phyloP scores from a whole-genome alignment of 345 rosid genomes.

The Alliaria petiolata region DNA sequence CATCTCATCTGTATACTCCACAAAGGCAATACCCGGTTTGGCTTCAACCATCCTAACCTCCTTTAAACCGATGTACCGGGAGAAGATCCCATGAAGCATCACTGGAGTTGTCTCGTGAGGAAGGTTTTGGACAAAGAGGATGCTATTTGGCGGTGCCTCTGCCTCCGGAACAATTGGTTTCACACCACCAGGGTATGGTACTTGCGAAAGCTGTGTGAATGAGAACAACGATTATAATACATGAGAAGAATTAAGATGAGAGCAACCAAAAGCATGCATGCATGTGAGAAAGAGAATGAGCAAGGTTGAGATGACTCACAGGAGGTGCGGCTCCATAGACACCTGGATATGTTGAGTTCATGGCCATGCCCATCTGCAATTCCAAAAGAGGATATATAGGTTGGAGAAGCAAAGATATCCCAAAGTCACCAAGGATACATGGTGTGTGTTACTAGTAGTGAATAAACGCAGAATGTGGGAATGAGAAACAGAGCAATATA shows the following conservation, averaged over 20 bases:
- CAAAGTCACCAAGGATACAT: background rate
- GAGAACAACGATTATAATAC: background rate
- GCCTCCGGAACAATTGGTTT: constrained; percentile 71
- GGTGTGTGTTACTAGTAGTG: no score
- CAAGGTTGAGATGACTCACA: constrained; percentile 41
- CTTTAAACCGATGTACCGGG: constrained; percentile 74
- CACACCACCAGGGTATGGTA: constrained; percentile 66
- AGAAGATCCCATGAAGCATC: constrained; percentile 78
- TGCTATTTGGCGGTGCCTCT: constrained; percentile 90
- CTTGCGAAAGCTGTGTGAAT: constrained; percentile 64
- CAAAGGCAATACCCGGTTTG: constrained; percentile 97
- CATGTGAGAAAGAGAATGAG: no score
- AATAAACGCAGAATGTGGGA: background rate
- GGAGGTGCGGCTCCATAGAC: constrained; percentile 81
- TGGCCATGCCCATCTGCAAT: constrained; percentile 37
- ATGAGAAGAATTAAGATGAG: no score
- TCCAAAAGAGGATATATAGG: background rate
- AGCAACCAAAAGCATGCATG: background rate
- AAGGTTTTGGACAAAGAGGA: constrained; percentile 89
- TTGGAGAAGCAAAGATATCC: constrained; percentile 7
- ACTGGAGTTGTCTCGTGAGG: constrained; percentile 79
- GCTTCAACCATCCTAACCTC: constrained; percentile 97
- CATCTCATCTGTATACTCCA: constrained; percentile 83
- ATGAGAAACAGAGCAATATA: background rate
- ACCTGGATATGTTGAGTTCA: constrained; percentile 65